Evolutionary conservation across 257 asterid species (phyloP), one percentile per base, ranked within the genome.

Genomic region (Salvia splendens): DNA sequence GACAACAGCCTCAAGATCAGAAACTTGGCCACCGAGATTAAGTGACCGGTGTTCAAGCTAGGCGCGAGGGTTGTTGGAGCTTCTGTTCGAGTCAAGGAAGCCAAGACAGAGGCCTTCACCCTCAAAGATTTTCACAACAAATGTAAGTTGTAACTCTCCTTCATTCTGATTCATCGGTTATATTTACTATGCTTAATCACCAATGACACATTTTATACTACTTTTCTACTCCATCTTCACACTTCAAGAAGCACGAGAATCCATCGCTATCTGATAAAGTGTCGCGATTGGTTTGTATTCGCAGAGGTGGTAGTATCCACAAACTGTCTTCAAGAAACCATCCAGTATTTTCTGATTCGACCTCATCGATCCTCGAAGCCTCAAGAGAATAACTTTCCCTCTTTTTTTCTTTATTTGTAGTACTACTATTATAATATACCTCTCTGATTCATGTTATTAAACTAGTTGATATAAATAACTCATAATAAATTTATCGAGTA

Each of bases 211-310:
- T n/a, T n/a, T n/a, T n/a, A n/a, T n/a, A n/a, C n/a, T n/a, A n/a
- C n/a, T n/a, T n/a, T 41, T 9, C 5, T 6, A 50, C 64, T 15
- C 49, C 57, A 40, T 77, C 45, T 82, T 69, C 79, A 89, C 95
- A 72, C 77, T 17, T 43, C 67, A 73, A 7, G 70, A 85, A 87
- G 78, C 79, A 52, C 6, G 50, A 73, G 16, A 70, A 49, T 16
- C 95, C 94, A 11, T 50, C 67, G 32, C 84, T 79, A 6, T 56
- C 56, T 0, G 95, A 89, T 80, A 69, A 70, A 10, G 79, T 89
- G 38, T 82, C 72, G 6, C 73, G 86, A 43, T 48, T 89, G 12
- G 45, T 10, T 12, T 50, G 45, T n/a, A 83, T 89, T 6, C 8
- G 75, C 1, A 74, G 40, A 66, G 54, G 75, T 9, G 80, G 86